Base-by-base conservation (phyloP, 192 early-diverging fungal species). In the Geranomyces michiganensis region DNA sequence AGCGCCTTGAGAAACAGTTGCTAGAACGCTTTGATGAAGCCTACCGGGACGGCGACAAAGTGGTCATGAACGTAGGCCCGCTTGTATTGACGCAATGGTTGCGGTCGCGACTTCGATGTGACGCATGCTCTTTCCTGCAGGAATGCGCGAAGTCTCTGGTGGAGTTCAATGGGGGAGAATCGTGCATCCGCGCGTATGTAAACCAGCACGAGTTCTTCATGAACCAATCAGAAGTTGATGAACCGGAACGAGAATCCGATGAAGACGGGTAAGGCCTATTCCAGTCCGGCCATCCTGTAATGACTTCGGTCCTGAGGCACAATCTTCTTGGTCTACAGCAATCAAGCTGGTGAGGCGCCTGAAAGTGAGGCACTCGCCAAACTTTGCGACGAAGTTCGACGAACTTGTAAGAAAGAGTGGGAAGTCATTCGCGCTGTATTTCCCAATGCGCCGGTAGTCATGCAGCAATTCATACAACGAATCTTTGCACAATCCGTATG, bases 191-290 rank as follows among this genome's bases (percentile, higher is more conserved):
- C 71, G 92, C 90, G 29, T 99, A 96, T 72, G 92, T 99, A 48
- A 96, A 96, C 79, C 97, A 98, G 74, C 96, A 99, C 68, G 91
- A 93, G 66, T 96, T 99, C 68, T 98, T 98, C 64, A 89, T 96
- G 68, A 90, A 91, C 43, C 87, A 68, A 32, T 49, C 71, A 27
- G 78, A 76, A 21, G 66, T 76, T 19, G 51, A 66, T 51, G 70
- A 78, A n/a, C 19, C 27, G 7, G 71, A 76, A 66, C 61, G 21
- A 8, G 10, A 30, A 0, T 46, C 13, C 21, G 49, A 49, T 36
- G 53, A 56, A n/a, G 45, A 43, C 43, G 36, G 41, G 63, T 65
- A 46, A 47, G n/a, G n/a, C n/a, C n/a, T n/a, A n/a, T n/a, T n/a
- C n/a, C n/a, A n/a, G n/a, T n/a, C 13, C 13, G 56, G n/a, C 47